Evolutionary conservation across 2,329 filamentous ascomycete genomes (phyloP), one percentile per base, ranked within the genome.

Genomic region (Geosmithia morbida): DNA sequence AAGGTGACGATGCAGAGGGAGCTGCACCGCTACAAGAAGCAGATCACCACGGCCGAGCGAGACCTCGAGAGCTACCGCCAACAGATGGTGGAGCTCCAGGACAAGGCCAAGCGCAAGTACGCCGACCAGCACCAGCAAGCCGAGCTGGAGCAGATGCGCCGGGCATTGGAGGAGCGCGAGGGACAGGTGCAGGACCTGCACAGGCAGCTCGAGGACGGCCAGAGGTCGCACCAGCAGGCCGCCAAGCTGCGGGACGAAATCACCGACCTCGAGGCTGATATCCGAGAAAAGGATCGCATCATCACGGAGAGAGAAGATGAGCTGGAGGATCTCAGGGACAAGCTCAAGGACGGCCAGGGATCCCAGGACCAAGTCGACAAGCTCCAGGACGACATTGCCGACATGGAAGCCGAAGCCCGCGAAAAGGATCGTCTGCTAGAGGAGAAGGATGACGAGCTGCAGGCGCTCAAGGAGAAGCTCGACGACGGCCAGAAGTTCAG

Each of bases 1-100:
- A 87, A 87, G 59, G 79, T 94, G 50, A 90, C 87, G 0, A 85
- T 97, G 78, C 82, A 92, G 60, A 79, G 83, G 50, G 92, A 98
- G 56, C 73, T 98, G 17, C 79, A 85, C 54, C 81, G 81, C 53
- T 92, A 90, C 67, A 86, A 85, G 61, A 97, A 95, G 61, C 83
- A 83, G 41, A 71, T 98, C 11, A 78, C 77, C 18, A 76, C 80
- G 19, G 89, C 90, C 3, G 89, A 97, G 66, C 82, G 81, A 53
- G 87, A 96, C 51, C 73, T 97, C 2, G 89, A 95, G 59, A 74
- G 75, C 49, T 95, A 94, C 61, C 79, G 84, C 47, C 73, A 84
- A 55, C 86, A 95, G 60, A 79, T 96, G 53, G 67, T 82, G 48
- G 86, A 94, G 52, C 77, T 94, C 50, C 85, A 89, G 52, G 85